A percentile compares a stretch with the other conserved stretches of the same genome.
Evolutionary conservation across 179 eudicot species (phyloP).

Genomic region (Beta lomatogona): DNA sequence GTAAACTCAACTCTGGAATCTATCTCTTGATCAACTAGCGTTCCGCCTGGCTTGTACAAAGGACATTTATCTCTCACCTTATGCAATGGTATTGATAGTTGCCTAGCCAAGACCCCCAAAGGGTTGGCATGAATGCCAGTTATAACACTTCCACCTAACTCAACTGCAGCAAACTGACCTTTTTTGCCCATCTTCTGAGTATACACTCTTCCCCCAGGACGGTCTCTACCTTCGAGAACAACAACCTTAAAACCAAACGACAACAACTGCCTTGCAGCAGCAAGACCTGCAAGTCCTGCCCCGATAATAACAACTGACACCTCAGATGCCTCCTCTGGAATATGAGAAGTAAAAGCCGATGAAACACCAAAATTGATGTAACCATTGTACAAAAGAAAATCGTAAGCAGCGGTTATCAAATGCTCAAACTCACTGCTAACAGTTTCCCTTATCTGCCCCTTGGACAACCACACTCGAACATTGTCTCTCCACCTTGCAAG

Average conservation of each 20-base stretch:
- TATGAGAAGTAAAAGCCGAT: slow-evolving; percentile 51
- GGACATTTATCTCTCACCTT: slow-evolving; percentile 91
- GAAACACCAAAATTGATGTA: slow-evolving; percentile 91
- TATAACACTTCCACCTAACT: slow-evolving; percentile 94
- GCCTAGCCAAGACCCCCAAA: slow-evolving; percentile 90
- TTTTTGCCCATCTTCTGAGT: slow-evolving; percentile 77
- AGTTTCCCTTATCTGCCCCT: slow-evolving; percentile 79
- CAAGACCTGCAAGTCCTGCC: slow-evolving; percentile 92
- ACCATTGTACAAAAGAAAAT: slow-evolving; percentile 80
- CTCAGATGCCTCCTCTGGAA: slow-evolving; percentile 65
- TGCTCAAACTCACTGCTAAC: slow-evolving; percentile 76
- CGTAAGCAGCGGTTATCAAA: slow-evolving; percentile 77
- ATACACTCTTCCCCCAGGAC: slow-evolving; percentile 95
- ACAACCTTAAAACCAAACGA: slow-evolving; percentile 83
- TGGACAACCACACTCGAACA: slow-evolving; percentile 73
- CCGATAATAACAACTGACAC: slow-evolving; percentile 89
- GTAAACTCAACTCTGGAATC: slow-evolving; percentile 65
- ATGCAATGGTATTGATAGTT: slow-evolving; percentile 84
- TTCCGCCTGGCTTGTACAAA: slow-evolving; percentile 79
- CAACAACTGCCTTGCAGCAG: slow-evolving; percentile 93
- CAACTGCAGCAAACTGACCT: slow-evolving; percentile 70
- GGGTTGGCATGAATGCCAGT: slow-evolving; percentile 98
- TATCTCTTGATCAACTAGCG: slow-evolving; percentile 52
- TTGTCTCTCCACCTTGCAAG: slow-evolving; percentile 87
- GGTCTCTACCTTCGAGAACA: slow-evolving; percentile 85